Evolutionary conservation across 495 filamentous ascomycete species (phyloP).

Genomic region (Xylaria curta): DNA sequence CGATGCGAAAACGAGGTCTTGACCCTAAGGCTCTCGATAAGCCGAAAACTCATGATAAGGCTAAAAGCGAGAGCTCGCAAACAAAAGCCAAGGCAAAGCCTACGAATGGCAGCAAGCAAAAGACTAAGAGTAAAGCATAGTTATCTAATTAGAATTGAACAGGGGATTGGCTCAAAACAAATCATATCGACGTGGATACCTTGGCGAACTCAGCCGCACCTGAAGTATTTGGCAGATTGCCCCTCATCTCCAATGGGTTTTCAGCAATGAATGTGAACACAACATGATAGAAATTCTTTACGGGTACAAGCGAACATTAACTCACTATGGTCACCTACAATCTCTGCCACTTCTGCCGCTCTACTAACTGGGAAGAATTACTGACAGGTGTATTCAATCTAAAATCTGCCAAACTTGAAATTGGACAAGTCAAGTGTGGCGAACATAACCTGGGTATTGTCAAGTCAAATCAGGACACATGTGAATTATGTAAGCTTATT

Average conservation of each 20-base stretch:
- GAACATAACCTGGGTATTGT: constrained; percentile 30
- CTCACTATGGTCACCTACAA: background rate
- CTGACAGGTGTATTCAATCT: constrained; percentile 26
- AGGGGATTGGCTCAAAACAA: constrained; percentile 3
- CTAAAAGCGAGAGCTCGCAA: constrained; percentile 23
- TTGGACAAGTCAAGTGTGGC: constrained; percentile 16
- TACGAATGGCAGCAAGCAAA: constrained; percentile 8
- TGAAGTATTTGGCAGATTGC: background rate
- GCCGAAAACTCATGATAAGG: constrained; percentile 34
- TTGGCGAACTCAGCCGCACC: constrained; percentile 3
- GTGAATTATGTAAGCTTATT: background rate
- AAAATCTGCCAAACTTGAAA: constrained; percentile 9
- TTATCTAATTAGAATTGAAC: constrained; percentile 14
- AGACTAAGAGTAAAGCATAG: constrained; percentile 28
- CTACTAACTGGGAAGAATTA: constrained; percentile 25
- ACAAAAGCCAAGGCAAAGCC: constrained; percentile 23
- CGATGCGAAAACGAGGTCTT: constrained; percentile 60
- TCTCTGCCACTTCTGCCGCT: constrained; percentile 29
- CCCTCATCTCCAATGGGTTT: background rate
- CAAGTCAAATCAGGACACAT: constrained; percentile 8
- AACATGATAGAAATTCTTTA: background rate
- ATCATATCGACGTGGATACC: background rate
- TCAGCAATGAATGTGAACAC: background rate
- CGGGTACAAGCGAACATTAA: background rate
- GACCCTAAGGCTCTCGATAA: constrained; percentile 57